Evolutionary conservation across 2,329 filamentous ascomycete species (phyloP).

Genomic region (Dothideomycetes sp.): DNA sequence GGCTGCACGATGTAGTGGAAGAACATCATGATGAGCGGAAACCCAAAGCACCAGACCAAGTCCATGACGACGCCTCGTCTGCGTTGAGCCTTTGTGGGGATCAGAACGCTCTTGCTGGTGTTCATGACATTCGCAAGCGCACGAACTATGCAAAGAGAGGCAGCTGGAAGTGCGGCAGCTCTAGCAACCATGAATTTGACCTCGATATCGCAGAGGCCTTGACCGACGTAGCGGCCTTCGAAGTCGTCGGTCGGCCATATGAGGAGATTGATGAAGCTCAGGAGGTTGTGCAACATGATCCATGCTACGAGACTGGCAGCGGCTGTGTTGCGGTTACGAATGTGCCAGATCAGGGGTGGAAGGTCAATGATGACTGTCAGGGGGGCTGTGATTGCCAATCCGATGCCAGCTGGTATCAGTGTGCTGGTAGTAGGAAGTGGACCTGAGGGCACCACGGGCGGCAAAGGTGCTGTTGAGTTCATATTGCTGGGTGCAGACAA

Average conservation of each 20-base stretch:
- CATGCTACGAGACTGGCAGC: constrained; percentile 46
- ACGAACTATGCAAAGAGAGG: constrained; percentile 47
- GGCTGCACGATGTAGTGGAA: constrained; percentile 50
- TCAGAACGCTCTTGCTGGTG: constrained; percentile 42
- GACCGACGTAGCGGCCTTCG: constrained; percentile 45
- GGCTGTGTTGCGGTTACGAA: constrained; percentile 49
- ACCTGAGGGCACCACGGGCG: not conserved
- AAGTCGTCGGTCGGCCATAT: constrained; percentile 53
- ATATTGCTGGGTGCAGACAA: not conserved
- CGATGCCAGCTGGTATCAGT: constrained; percentile 23
- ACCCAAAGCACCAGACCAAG: constrained; percentile 41
- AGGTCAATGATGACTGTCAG: constrained; percentile 42
- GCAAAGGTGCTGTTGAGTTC: not conserved
- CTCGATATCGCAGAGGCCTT: constrained; percentile 53
- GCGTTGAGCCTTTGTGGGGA: constrained; percentile 37
- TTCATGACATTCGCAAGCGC: constrained; percentile 51
- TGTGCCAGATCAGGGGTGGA: constrained; percentile 49
- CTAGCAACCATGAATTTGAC: constrained; percentile 45
- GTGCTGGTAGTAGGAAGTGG: not conserved
- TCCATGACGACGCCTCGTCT: constrained; percentile 39
- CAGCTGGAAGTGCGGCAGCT: constrained; percentile 41
- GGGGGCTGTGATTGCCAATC: constrained; percentile 39
- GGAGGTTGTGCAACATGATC: constrained; percentile 44
- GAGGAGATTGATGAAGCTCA: constrained; percentile 50
- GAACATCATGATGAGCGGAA: constrained; percentile 44